Base-by-base conservation (phyloP, 2,329 filamentous ascomycete genomes). In the Scedosporium dehoogii region DNA sequence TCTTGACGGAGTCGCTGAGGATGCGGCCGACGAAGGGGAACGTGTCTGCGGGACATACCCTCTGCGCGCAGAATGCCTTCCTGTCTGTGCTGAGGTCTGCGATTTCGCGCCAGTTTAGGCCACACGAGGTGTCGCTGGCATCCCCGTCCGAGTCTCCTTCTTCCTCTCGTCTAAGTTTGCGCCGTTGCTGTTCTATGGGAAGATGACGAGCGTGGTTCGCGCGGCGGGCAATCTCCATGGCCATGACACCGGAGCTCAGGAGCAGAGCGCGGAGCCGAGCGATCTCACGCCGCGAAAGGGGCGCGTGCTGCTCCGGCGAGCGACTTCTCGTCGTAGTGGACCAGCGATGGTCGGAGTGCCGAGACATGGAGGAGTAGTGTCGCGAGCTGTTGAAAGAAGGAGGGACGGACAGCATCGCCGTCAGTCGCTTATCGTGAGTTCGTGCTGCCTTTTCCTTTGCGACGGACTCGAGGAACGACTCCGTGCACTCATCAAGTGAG, bases 231-330 rank as follows among this genome's bases (percentile, higher is more conserved):
- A 97, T 90, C 70, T 94, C 90, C 69, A 86, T 86, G 0, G 93
- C 92, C 75, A 96, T 96, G 70, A 97, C 87, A n/a, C 92, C 92
- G 0, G 91, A 91, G 65, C 87, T 89, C 23, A 96, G 79, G 48
- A 96, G 83, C 7, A 96, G 79, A 0, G 91, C 84, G 63, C 86
- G 83, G 2, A 92, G 81, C n/a, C 91, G 86, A 16, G 89, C 89
- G 61, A 96, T 82, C 68, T 97, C 93, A n/a, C 84, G 84, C 68
- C 82, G 85, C 9, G 81, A 86, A 33, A 89, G 73, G 10, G 71
- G 72, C n/a, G 70, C 69, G 55, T 63, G 63, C 4, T 41, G 75
- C 18, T 75, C 73, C 5, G 72, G 70, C 3, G 73, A 70, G 3
- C 71, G 67, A 33, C 68, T 72, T 60, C 75, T 75, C 60, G 81